Percentiles rank a stretch among this genome's conserved stretches.
Evolutionary conservation across 164 flowering plant genomes (phyloP).

Genomic region (Vitis amurensis): DNA sequence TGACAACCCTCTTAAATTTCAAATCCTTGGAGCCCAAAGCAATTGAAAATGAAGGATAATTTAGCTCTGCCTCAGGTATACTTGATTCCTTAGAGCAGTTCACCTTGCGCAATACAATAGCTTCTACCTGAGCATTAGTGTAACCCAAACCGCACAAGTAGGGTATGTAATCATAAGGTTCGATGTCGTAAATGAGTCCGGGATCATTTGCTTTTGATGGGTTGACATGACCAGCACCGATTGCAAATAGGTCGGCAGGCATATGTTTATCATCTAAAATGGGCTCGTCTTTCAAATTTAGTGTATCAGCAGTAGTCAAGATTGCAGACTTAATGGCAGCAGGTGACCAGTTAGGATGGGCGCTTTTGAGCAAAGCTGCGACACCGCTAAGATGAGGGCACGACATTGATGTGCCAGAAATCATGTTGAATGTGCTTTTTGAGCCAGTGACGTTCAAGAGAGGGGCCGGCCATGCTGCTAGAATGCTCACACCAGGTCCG

Average conservation of each 20-base stretch:
- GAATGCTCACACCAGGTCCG: constrained; percentile 55
- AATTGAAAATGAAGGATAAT: constrained; percentile 52
- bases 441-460: constrained; percentile 20
- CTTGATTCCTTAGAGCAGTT: constrained; percentile 20
- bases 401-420: constrained; percentile 64
- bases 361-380: constrained; percentile 51
- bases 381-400: constrained; percentile 39
- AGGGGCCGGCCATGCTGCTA: constrained; percentile 57
- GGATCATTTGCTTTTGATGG: constrained; percentile 51
- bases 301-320: constrained; percentile 49
- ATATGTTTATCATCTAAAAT: constrained; percentile 29
- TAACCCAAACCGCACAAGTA: constrained; percentile 55
- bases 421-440: constrained; percentile 28
- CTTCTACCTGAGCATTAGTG: constrained; percentile 24
- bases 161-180: constrained; percentile 46
- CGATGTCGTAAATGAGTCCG: constrained; percentile 50
- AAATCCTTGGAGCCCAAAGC: constrained; percentile 16
- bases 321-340: constrained; percentile 60
- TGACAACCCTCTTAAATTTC: constrained; percentile 36
- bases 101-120: constrained; percentile 19
- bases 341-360: constrained; percentile 64
- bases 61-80: constrained; percentile 40
- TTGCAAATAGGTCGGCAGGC: constrained; percentile 38
- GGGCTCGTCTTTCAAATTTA: constrained; percentile 27
- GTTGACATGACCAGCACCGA: constrained; percentile 62